Conservation (phyloP, 2,329 filamentous ascomycete species). For the Bipolaris gigantea region DNA sequence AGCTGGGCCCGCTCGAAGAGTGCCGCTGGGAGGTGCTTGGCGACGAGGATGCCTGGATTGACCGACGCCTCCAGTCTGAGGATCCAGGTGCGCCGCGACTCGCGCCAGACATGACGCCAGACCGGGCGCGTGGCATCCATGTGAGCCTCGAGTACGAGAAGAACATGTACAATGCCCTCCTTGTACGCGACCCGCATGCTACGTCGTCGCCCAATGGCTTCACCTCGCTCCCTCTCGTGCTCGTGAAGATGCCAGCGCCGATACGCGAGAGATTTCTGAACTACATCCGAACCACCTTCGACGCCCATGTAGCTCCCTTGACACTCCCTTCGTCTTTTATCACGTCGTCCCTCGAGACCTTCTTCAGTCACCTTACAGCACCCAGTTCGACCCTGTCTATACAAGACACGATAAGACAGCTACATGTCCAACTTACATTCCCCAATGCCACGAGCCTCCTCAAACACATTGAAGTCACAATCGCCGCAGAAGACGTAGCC, state of each 20-base stretch:
- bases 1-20: conserved; percentile 51
- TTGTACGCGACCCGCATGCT: conserved; percentile 47
- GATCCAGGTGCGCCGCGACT: conserved; percentile 39
- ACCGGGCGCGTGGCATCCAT: conserved; percentile 49
- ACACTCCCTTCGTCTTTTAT: conserved; percentile 51
- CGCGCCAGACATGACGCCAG: conserved; percentile 17
- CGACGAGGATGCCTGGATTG: conserved; percentile 47
- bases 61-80: conserved; percentile 37
- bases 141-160: conserved; percentile 56
- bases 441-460: conserved; percentile 35
- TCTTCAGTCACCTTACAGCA: conserved; percentile 62
- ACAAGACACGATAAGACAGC: conserved; percentile 34
- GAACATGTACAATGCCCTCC: conserved; percentile 53
- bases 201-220: conserved; percentile 42
- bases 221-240: conserved; percentile 54
- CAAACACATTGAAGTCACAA: conserved; percentile 50
- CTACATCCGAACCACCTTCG: conserved; percentile 55
- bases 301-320: conserved; percentile 52
- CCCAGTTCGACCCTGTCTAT: conserved; percentile 34
- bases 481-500: conserved; percentile 46
- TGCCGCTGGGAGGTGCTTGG: conserved; percentile 52
- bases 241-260: conserved; percentile 55
- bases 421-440: conserved; percentile 44
- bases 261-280: conserved; percentile 54
- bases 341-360: conserved; percentile 50